Conservation (phyloP, 768 basidiomycete genomes). For the Russula vinacea region DNA sequence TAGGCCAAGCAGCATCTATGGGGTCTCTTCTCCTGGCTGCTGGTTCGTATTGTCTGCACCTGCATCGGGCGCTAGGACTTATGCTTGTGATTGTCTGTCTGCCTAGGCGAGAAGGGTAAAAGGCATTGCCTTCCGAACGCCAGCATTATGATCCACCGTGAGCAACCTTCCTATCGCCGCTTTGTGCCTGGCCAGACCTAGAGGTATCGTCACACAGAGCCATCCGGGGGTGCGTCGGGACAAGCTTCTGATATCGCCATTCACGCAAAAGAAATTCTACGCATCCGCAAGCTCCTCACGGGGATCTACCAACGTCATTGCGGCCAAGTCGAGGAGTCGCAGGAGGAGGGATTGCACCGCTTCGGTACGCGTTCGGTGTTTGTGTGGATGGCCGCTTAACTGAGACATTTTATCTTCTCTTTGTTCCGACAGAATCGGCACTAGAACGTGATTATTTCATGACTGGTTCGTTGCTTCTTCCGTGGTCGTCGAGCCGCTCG, state of each 20-base stretch:
- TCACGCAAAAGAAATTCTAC: slow-evolving; percentile 92
- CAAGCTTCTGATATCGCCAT: slow-evolving; percentile 98
- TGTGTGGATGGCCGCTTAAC: slow-evolving; percentile 25
- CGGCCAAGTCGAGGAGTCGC: slow-evolving; percentile 58
- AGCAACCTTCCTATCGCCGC: slow-evolving; percentile 33
- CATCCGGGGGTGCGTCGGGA: slow-evolving; percentile 92
- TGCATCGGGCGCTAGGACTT: not conserved
- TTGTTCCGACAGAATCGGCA: slow-evolving; percentile 60
- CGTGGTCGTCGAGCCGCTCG: slow-evolving; percentile 27
- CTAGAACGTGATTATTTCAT: slow-evolving; percentile 95
- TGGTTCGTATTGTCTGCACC: slow-evolving; percentile 41
- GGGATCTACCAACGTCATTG: slow-evolving; percentile 90
- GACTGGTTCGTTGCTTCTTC: slow-evolving; percentile 55
- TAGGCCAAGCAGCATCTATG: slow-evolving; percentile 96
- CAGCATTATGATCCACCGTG: slow-evolving; percentile 98
- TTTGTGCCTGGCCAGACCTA: not conserved
- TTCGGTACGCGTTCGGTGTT: slow-evolving; percentile 58
- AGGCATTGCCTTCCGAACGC: slow-evolving; percentile 90
- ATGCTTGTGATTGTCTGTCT: slow-evolving; percentile 24
- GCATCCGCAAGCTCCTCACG: slow-evolving; percentile 79
- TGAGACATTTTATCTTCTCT: slow-evolving; percentile 31
- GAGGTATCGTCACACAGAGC: slow-evolving; percentile 52
- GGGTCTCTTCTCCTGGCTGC: slow-evolving; percentile 90
- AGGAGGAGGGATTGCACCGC: slow-evolving; percentile 61
- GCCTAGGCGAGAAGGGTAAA: slow-evolving; percentile 74